Evolutionary conservation across 2,329 filamentous ascomycete species (phyloP).

Genomic region (Teratosphaeria pseudoeucalypti): DNA sequence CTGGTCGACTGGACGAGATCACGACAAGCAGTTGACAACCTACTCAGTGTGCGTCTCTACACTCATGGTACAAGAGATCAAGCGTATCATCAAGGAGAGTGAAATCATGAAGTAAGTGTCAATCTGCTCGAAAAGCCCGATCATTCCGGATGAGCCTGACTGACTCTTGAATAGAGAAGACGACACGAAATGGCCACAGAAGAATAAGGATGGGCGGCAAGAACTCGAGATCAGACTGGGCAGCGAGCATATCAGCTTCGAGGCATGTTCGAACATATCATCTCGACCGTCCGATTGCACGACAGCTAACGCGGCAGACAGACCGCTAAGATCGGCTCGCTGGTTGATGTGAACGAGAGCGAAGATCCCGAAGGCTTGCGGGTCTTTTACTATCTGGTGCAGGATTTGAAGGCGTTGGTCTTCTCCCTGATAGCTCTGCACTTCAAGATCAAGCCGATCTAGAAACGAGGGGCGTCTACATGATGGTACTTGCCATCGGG

Average conservation of each 20-base stretch:
- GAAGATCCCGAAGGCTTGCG: conserved; percentile 89
- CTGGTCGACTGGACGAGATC: conserved; percentile 2
- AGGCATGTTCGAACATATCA: conserved; percentile 47
- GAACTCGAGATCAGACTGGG: conserved; percentile 91
- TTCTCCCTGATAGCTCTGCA: conserved; percentile 94
- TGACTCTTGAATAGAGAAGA: conserved; percentile 61
- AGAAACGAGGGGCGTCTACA: background rate
- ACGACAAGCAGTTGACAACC: background rate
- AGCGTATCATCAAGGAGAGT: conserved; percentile 91
- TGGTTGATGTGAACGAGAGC: conserved; percentile 93
- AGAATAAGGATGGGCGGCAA: conserved; percentile 97
- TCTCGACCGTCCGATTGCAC: conserved; percentile 14
- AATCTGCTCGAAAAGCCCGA: background rate
- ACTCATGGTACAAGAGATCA: conserved; percentile 83
- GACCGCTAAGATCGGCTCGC: conserved; percentile 96
- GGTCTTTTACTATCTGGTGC: conserved; percentile 97
- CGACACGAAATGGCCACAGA: conserved; percentile 95
- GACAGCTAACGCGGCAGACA: conserved; percentile 28
- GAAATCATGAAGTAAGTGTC: conserved; percentile 81
- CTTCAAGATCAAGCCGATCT: conserved; percentile 54
- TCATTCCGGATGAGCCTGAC: conserved; percentile 13
- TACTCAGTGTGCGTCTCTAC: conserved; percentile 85
- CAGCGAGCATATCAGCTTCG: conserved; percentile 94
- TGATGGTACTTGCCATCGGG: background rate
- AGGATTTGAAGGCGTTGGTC: conserved; percentile 91